A percentile compares a stretch with the other conserved stretches of the same genome.
phyloP scores from a whole-genome alignment of 148 eudicot species.

The Vaccinium corymbosum region DNA sequence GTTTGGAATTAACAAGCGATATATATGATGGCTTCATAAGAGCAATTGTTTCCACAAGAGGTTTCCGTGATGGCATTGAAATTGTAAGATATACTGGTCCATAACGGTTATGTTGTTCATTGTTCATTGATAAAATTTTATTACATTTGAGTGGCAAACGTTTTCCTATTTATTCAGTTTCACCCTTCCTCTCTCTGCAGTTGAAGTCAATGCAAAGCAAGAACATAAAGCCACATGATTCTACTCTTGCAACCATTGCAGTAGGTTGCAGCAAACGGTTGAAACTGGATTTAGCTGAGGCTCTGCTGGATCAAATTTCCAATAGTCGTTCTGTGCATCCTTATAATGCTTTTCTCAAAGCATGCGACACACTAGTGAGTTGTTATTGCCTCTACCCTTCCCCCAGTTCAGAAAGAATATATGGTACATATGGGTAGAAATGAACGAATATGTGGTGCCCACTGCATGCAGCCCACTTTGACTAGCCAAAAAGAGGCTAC shows the following conservation, averaged over 20 bases:
- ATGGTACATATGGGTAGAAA: background rate
- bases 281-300: slow-evolving; percentile 71
- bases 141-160: background rate
- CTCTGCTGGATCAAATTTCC: slow-evolving; percentile 50
- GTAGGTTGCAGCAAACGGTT: slow-evolving; percentile 58
- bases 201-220: slow-evolving; percentile 53
- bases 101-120: background rate
- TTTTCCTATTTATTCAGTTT: background rate
- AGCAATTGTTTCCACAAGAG: slow-evolving; percentile 48
- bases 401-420: background rate
- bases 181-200: slow-evolving; percentile 40
- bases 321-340: slow-evolving; percentile 30
- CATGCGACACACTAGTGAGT: slow-evolving; percentile 68
- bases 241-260: slow-evolving; percentile 64
- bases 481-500: slow-evolving; percentile 5
- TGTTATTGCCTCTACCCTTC: background rate
- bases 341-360: slow-evolving; percentile 62
- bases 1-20: slow-evolving; percentile 58
- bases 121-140: slow-evolving; percentile 10
- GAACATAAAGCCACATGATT: slow-evolving; percentile 56
- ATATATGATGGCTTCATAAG: slow-evolving; percentile 65
- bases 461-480: background rate
- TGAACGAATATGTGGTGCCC: background rate
- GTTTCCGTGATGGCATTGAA: slow-evolving; percentile 44
- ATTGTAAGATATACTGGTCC: slow-evolving; percentile 40